Conservation (phyloP, 805 yeast species). For the Candida tallmaniae region DNA sequence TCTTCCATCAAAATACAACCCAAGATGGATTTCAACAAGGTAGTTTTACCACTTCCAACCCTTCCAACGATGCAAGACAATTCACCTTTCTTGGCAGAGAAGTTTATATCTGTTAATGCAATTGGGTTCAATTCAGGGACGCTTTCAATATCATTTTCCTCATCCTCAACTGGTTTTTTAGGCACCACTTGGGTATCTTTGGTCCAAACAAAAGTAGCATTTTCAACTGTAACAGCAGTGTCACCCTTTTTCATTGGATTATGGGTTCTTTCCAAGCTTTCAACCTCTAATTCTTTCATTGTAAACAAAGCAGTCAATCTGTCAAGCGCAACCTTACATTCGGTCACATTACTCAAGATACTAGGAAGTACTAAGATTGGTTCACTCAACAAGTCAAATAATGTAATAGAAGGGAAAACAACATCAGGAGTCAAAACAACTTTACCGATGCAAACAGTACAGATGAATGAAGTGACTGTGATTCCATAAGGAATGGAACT, state of each 20-base stretch:
- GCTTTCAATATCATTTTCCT: slow-evolving; percentile 14
- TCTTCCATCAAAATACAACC: slow-evolving; percentile 21
- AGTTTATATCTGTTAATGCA: slow-evolving; percentile 30
- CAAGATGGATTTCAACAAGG: slow-evolving; percentile 29
- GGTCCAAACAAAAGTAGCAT: slow-evolving; percentile 31
- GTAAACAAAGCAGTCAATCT: slow-evolving; percentile 30
- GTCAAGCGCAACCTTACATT: slow-evolving; percentile 27
- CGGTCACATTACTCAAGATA: slow-evolving; percentile 23
- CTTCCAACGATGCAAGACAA: slow-evolving; percentile 39
- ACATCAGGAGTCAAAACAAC: slow-evolving; percentile 31
- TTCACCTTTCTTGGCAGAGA: slow-evolving; percentile 29
- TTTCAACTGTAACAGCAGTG: slow-evolving; percentile 20
- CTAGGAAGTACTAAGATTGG: slow-evolving; percentile 32
- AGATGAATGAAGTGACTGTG: slow-evolving; percentile 28
- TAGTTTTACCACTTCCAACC: slow-evolving; percentile 39
- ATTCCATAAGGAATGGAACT: slow-evolving; percentile 35
- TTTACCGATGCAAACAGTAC: slow-evolving; percentile 20
- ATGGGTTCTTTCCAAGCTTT: slow-evolving; percentile 16
- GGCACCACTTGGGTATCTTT: too few relatives aligned
- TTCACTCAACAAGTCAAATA: slow-evolving; percentile 32
- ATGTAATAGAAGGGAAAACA: slow-evolving; percentile 37
- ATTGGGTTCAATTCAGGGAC: slow-evolving; percentile 12
- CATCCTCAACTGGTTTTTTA: slow-evolving; percentile 14
- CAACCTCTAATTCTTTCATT: slow-evolving; percentile 30
- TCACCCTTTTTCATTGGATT: slow-evolving; percentile 16